phyloP scores from a whole-genome alignment of 768 basidiomycete genomes.

The Paxillus ammoniavirescens region DNA sequence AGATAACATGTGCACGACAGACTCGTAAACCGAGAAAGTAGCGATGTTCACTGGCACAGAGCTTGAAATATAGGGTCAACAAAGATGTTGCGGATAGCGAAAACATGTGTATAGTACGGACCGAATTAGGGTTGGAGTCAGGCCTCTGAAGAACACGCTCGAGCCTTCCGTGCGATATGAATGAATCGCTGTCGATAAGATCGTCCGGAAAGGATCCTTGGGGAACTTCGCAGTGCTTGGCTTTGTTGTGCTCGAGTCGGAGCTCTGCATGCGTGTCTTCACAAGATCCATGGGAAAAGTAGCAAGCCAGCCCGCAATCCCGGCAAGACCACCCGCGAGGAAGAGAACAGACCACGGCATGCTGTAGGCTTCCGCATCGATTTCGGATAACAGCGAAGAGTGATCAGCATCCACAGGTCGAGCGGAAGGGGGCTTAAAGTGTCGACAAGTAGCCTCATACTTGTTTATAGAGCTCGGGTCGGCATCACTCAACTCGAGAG shows the following conservation, averaged over 20 bases:
- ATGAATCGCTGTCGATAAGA: slow-evolving; percentile 53
- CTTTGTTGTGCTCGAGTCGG: slow-evolving; percentile 4
- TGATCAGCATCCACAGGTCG: slow-evolving; percentile 22
- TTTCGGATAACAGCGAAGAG: slow-evolving; percentile 40
- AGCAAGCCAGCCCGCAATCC: slow-evolving; percentile 70
- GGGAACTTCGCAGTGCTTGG: not conserved
- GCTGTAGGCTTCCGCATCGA: slow-evolving; percentile 34
- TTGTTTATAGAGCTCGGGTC: slow-evolving; percentile 20
- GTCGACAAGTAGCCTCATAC: slow-evolving; percentile 66
- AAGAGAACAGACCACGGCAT: slow-evolving; percentile 59
- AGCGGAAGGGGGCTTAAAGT: slow-evolving; percentile 34
- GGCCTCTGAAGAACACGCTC: slow-evolving; percentile 71
- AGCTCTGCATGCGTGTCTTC: slow-evolving; percentile 84
- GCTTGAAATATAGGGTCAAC: slow-evolving; percentile 31
- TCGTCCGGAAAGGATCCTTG: slow-evolving; percentile 57
- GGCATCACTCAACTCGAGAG: not conserved
- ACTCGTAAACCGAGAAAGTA: slow-evolving; percentile 74
- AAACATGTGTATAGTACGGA: slow-evolving; percentile 22
- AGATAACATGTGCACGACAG: slow-evolving; percentile 43
- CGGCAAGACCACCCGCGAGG: slow-evolving; percentile 74
- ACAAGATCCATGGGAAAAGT: slow-evolving; percentile 91
- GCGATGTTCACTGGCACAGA: slow-evolving; percentile 88
- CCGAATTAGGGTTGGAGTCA: slow-evolving; percentile 81
- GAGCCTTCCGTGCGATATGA: slow-evolving; percentile 66
- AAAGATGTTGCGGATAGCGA: not conserved